These are phyloP conservation scores for Trametes hirsuta DNA, from an alignment of 1,284 basidiomycete species.

Conservation along the genomic window DNA sequence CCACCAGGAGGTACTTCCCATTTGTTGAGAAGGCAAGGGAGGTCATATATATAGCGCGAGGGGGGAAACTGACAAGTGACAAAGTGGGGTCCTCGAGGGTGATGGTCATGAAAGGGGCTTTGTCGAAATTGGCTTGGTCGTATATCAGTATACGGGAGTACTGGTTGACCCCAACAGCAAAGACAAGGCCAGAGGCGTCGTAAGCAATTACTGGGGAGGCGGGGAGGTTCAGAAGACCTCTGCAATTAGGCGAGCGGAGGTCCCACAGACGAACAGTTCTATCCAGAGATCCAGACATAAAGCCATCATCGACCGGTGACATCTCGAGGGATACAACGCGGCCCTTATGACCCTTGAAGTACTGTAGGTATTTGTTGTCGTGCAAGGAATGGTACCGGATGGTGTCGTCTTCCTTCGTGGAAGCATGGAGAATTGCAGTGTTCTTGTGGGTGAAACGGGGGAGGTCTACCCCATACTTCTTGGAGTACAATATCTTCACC, in stretches of 20 bases:
- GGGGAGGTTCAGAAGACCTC: constrained; percentile 72
- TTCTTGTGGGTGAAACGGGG: constrained; percentile 94
- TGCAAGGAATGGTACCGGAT: constrained; percentile 94
- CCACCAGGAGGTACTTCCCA: constrained; percentile 89
- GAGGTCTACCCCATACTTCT: constrained; percentile 96
- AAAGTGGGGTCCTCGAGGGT: constrained; percentile 83
- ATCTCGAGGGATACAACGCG: constrained; percentile 91
- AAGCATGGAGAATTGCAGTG: constrained; percentile 86
- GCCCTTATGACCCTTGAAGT: constrained; percentile 93
- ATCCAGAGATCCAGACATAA: constrained; percentile 93
- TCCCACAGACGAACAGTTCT: constrained; percentile 98
- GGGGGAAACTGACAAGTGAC: constrained; percentile 74
- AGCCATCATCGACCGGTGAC: constrained; percentile 92
- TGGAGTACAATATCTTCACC: constrained; percentile 82
- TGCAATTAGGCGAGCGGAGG: constrained; percentile 77
- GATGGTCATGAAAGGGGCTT: constrained; percentile 86
- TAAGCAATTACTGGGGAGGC: constrained; percentile 87
- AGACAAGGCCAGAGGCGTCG: constrained; percentile 88
- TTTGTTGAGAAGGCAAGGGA: constrained; percentile 90
- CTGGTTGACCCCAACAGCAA: constrained; percentile 90
- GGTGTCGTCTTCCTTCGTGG: constrained; percentile 94
- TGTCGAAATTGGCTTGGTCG: constrained; percentile 88
- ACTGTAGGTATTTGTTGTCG: constrained; percentile 95
- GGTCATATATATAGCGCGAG: constrained; percentile 89
- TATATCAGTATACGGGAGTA: constrained; percentile 88